These are phyloP conservation scores for Carex parvula DNA, from an alignment of 176 grass and related monocot species.

Conservation along the genomic window DNA sequence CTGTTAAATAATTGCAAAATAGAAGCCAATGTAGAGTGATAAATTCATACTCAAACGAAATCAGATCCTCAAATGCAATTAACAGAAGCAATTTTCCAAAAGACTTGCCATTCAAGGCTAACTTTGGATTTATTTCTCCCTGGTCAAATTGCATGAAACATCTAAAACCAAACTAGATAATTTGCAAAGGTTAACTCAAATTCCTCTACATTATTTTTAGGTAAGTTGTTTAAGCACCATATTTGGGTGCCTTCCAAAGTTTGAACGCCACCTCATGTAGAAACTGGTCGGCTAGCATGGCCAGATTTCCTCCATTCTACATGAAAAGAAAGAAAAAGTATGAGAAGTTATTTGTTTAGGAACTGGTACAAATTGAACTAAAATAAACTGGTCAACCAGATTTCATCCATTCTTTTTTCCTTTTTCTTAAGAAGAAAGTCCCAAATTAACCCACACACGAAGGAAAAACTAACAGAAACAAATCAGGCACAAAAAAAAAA, in stretches of 20 bases:
- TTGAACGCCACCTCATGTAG: slow-evolving; percentile 96
- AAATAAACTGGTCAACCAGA: neutral
- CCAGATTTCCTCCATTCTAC: slow-evolving; percentile 56
- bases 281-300: slow-evolving; percentile 74
- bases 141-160: neutral
- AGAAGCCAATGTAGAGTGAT: too few relatives aligned
- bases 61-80: neutral
- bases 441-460: neutral
- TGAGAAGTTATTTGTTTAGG: neutral
- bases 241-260: slow-evolving; percentile 95
- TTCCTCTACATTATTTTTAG: neutral
- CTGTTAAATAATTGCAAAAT: too few relatives aligned
- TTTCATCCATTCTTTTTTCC: neutral
- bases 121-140: neutral
- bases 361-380: neutral
- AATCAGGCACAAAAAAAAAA: neutral
- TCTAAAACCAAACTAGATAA: neutral
- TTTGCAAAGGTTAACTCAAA: neutral
- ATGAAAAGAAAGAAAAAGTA: slow-evolving; percentile 12
- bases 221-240: slow-evolving; percentile 53
- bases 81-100: neutral
- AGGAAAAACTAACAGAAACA: neutral
- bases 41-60: neutral
- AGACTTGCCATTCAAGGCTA: neutral
- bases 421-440: neutral